phyloP scores from a whole-genome alignment of 2,329 filamentous ascomycete species.

The Scytalidium sp. region DNA sequence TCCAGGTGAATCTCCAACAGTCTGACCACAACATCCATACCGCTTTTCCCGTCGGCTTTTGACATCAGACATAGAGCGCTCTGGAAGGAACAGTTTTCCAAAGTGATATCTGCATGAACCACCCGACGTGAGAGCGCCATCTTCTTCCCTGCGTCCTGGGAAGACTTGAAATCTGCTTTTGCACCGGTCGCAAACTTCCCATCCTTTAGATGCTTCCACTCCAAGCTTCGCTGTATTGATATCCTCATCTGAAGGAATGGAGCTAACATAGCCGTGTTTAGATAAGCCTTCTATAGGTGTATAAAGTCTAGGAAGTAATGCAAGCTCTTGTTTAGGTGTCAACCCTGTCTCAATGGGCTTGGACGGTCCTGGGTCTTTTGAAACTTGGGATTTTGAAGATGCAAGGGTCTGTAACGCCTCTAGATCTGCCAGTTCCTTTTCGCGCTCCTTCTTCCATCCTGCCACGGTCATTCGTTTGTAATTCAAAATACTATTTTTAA shows the following conservation, averaged over 20 bases:
- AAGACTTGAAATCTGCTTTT: slow-evolving; percentile 86
- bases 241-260: slow-evolving; percentile 61
- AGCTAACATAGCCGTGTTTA: slow-evolving; percentile 71
- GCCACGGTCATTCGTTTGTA: slow-evolving; percentile 72
- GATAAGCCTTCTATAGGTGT: slow-evolving; percentile 64
- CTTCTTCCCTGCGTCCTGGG: slow-evolving; percentile 74
- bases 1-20: slow-evolving; percentile 68
- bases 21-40: slow-evolving; percentile 77
- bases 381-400: slow-evolving; percentile 19
- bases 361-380: slow-evolving; percentile 35
- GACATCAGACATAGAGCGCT: slow-evolving; percentile 50
- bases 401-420: slow-evolving; percentile 31
- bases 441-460: slow-evolving; percentile 68
- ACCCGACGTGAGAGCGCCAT: slow-evolving; percentile 71
- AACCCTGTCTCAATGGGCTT: slow-evolving; percentile 68
- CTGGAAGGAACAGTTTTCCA: slow-evolving; percentile 60
- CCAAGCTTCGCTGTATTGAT: slow-evolving; percentile 65
- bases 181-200: slow-evolving; percentile 89
- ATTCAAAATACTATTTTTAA: slow-evolving; percentile 76
- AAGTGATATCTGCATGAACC: slow-evolving; percentile 81
- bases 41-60: slow-evolving; percentile 56
- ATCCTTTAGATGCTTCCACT: slow-evolving; percentile 66
- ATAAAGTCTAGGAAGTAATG: slow-evolving; percentile 58
- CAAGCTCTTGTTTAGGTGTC: slow-evolving; percentile 62
- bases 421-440: slow-evolving; percentile 36